phyloP scores from a whole-genome alignment of 768 basidiomycete species.

The Xanthoconium purpureum region DNA sequence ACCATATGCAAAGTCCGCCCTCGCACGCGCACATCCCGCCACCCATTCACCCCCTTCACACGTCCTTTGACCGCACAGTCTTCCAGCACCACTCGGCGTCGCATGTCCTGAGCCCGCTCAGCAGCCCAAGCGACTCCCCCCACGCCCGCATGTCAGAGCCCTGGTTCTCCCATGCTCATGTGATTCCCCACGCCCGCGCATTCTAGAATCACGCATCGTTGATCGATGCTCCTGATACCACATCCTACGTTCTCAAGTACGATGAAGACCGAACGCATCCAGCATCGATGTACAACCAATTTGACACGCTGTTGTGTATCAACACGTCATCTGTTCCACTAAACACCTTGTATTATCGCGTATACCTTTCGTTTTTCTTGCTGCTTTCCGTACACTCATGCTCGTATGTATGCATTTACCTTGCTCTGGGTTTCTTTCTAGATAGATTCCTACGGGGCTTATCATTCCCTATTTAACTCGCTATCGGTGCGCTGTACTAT shows the following conservation, averaged over 20 bases:
- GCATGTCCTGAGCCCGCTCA: constrained; percentile 9
- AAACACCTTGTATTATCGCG: constrained; percentile 5
- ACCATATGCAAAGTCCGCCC: background rate
- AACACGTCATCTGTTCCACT: background rate
- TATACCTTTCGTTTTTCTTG: background rate
- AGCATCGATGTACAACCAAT: constrained; percentile 6
- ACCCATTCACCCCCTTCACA: background rate
- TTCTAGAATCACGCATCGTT: constrained; percentile 16
- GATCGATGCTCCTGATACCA: constrained; percentile 8
- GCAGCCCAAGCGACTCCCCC: constrained; percentile 2
- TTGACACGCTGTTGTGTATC: constrained; percentile 14
- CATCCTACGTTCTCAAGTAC: background rate
- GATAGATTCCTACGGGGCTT: constrained; percentile 2
- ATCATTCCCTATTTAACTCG: constrained; percentile 1
- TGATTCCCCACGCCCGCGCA: background rate
- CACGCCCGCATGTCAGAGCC: constrained; percentile 26
- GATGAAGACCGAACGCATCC: background rate
- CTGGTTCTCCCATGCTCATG: constrained; percentile 12
- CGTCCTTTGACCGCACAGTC: constrained; percentile 3
- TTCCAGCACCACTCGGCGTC: background rate
- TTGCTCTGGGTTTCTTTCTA: background rate
- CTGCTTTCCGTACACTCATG: background rate
- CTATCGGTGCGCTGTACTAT: constrained; percentile 9
- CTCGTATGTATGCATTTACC: background rate
- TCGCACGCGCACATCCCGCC: background rate